Evolutionary conservation across 2,329 filamentous ascomycete species (phyloP).

Genomic region (Clarireedia hainanense): DNA sequence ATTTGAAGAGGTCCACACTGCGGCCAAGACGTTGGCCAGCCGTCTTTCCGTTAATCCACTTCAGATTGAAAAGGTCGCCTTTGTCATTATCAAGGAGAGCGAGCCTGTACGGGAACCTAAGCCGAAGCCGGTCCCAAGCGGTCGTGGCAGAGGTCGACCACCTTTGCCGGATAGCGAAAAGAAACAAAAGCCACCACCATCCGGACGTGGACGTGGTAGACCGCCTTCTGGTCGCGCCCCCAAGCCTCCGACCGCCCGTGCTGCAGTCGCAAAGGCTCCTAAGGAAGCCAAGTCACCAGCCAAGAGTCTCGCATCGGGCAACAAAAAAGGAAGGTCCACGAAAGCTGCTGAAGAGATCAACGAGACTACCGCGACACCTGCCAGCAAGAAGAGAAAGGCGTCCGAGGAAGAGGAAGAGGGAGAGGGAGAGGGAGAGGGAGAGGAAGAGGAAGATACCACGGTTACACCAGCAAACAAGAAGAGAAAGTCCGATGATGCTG

Average conservation of each 20-base stretch:
- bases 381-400: conserved; percentile 8
- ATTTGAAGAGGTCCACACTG: conserved; percentile 48
- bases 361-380: not conserved
- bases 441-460: not conserved
- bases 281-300: not conserved
- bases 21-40: conserved; percentile 35
- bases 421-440: conserved; percentile 5
- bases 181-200: conserved; percentile 15
- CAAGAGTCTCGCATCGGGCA: not conserved
- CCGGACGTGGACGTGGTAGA: conserved; percentile 18
- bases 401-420: not conserved
- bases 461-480: conserved; percentile 4
- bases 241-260: conserved; percentile 1
- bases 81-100: conserved; percentile 49
- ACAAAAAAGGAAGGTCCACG: conserved; percentile 6
- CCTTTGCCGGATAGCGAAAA: conserved; percentile 19
- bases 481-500: conserved; percentile 2
- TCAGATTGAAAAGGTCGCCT: conserved; percentile 64
- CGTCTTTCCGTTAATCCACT: conserved; percentile 49
- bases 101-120: conserved; percentile 20
- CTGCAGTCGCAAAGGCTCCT: not conserved
- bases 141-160: conserved; percentile 19
- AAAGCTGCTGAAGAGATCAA: not conserved
- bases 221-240: conserved; percentile 8
- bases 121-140: conserved; percentile 13